Conservation (phyloP, 2,329 filamentous ascomycete species). For the Ceratocystis alfenasii region DNA sequence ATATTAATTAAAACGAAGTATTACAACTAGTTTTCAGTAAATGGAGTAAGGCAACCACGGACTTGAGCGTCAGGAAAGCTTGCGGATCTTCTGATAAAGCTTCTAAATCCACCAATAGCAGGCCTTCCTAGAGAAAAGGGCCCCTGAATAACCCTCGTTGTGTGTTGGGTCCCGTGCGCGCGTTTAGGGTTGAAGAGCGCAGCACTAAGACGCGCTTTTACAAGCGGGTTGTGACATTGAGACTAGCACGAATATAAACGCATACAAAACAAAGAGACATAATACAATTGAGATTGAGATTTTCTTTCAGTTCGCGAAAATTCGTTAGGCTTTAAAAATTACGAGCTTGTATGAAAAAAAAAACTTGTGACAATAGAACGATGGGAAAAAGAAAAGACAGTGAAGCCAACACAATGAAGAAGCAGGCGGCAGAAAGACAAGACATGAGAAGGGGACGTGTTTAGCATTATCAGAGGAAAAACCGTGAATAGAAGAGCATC, state of each 20-base stretch:
- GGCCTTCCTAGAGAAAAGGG: too few relatives aligned
- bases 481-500: neutral
- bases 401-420: neutral
- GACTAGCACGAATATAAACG: neutral
- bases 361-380: neutral
- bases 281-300: neutral
- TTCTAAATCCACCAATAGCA: too few relatives aligned
- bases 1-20: too few relatives aligned
- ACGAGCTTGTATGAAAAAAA: neutral
- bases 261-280: neutral
- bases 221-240: too few relatives aligned
- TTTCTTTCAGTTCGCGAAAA: neutral
- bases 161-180: neutral
- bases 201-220: neutral
- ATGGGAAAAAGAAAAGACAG: neutral
- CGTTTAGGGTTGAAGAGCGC: neutral
- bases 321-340: neutral
- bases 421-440: neutral
- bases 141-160: neutral
- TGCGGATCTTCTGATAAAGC: too few relatives aligned
- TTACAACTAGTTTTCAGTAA: too few relatives aligned
- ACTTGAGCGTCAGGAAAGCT: too few relatives aligned
- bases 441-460: constrained; percentile 5
- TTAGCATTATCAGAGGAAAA: neutral
- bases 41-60: too few relatives aligned